Conservation (phyloP, 2,329 filamentous ascomycete genomes). For the Fusarium hainanense region DNA sequence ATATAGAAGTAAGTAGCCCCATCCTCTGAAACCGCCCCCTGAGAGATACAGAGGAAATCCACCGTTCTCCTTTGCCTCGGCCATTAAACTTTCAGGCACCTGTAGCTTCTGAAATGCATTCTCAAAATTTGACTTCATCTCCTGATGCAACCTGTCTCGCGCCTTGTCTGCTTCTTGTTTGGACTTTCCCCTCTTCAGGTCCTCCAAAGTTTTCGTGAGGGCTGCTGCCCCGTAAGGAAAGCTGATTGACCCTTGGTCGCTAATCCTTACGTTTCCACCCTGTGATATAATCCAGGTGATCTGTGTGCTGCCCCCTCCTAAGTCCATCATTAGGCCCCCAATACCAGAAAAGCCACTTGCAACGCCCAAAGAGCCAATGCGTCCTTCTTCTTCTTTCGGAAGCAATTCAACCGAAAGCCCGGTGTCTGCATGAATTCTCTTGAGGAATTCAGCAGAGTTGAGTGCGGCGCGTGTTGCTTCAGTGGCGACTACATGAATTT, state of each 20-base stretch:
- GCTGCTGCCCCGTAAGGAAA: slow-evolving; percentile 29
- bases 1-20: slow-evolving; percentile 27
- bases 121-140: slow-evolving; percentile 15
- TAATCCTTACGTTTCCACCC: slow-evolving; percentile 24
- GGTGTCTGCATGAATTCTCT: not conserved
- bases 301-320: slow-evolving; percentile 30
- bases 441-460: slow-evolving; percentile 23
- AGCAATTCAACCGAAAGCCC: slow-evolving; percentile 18
- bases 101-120: slow-evolving; percentile 17
- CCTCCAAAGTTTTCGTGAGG: slow-evolving; percentile 15
- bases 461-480: slow-evolving; percentile 29
- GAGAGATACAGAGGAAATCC: slow-evolving; percentile 27
- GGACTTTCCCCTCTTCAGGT: slow-evolving; percentile 18
- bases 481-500: slow-evolving; percentile 24
- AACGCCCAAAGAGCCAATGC: slow-evolving; percentile 20
- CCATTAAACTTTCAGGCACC: slow-evolving; percentile 14
- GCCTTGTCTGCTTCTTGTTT: slow-evolving; percentile 26
- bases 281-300: slow-evolving; percentile 30
- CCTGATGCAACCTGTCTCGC: slow-evolving; percentile 4
- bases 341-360: slow-evolving; percentile 28
- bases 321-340: slow-evolving; percentile 27
- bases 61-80: slow-evolving; percentile 8
- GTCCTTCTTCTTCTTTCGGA: slow-evolving; percentile 27
- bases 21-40: slow-evolving; percentile 24
- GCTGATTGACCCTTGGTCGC: slow-evolving; percentile 23